A percentile compares a stretch with the other conserved stretches of the same genome.
Conservation (phyloP, 2,329 filamentous ascomycete species). For the Epichloe brachyelytri region DNA sequence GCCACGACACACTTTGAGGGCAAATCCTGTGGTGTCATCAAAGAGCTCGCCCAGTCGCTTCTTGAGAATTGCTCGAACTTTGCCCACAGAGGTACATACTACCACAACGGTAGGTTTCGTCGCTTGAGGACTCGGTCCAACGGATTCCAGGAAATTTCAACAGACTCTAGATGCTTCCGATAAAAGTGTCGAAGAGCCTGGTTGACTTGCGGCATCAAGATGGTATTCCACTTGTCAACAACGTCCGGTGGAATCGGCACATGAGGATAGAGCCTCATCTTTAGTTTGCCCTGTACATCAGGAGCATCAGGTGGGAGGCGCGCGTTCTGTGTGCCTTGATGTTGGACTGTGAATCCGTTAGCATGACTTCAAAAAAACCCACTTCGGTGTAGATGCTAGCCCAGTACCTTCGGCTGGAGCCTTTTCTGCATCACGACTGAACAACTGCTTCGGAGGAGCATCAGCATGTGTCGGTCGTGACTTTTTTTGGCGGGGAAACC, state of each 20-base stretch:
- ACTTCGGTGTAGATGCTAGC: background rate
- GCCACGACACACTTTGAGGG: conserved; percentile 60
- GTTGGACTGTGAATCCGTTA: background rate
- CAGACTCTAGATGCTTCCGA: conserved; percentile 59
- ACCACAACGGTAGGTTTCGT: conserved; percentile 63
- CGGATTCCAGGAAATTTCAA: conserved; percentile 67
- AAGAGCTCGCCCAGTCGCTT: conserved; percentile 54
- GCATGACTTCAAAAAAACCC: background rate
- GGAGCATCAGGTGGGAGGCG: conserved; percentile 3
- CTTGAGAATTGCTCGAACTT: conserved; percentile 58
- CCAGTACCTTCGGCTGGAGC: background rate
- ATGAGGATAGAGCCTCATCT: conserved; percentile 46
- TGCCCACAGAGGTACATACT: conserved; percentile 61
- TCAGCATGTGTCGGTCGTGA: background rate
- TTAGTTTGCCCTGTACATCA: conserved; percentile 19
- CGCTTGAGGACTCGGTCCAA: conserved; percentile 54
- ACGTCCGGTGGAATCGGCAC: conserved; percentile 45
- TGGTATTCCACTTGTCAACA: conserved; percentile 58
- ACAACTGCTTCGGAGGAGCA: background rate
- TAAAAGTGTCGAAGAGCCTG: conserved; percentile 58
- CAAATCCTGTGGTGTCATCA: conserved; percentile 47
- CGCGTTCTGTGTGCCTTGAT: background rate
- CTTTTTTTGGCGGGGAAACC: conserved; percentile 3
- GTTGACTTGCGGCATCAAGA: conserved; percentile 61
- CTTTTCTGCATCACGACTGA: background rate